These are phyloP conservation scores for Alternaria solani DNA, from an alignment of 2,329 filamentous ascomycete genomes.

Conservation along the genomic window DNA sequence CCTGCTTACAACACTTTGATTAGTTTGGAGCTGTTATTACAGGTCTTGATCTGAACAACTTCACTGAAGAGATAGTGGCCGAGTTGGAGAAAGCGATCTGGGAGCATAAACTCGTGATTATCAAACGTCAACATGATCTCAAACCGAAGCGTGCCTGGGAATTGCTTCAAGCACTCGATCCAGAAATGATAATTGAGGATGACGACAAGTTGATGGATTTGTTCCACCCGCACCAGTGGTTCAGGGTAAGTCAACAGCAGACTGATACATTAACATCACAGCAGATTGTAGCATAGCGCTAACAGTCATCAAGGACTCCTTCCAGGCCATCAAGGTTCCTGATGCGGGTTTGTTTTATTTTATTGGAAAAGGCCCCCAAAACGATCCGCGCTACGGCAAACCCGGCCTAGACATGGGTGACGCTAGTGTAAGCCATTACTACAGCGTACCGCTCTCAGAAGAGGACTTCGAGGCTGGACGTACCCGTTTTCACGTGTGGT, in stretches of 20 bases:
- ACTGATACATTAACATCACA: background rate
- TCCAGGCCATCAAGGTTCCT: background rate
- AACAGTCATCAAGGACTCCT: background rate
- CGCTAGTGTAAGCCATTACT: background rate
- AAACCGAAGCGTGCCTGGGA: background rate
- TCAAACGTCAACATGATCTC: background rate
- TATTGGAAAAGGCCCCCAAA: conserved; percentile 2
- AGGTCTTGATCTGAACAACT: conserved; percentile 7
- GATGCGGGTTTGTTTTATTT: conserved; percentile 2
- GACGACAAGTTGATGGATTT: no score
- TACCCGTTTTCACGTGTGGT: conserved; percentile 2
- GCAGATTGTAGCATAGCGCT: no score
- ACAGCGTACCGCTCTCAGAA: background rate
- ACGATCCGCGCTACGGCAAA: background rate
- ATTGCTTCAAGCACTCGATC: background rate
- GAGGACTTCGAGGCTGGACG: conserved; percentile 4
- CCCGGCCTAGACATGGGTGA: background rate
- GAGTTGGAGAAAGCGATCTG: background rate
- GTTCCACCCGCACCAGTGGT: background rate
- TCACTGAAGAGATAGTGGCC: background rate
- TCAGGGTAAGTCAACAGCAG: background rate
- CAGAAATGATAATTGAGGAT: background rate
- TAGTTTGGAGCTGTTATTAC: conserved; percentile 3
- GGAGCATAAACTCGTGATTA: background rate
- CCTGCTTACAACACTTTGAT: no score